Base-by-base conservation (phyloP, 164 flowering plant species). In the Chimonanthus praecox region DNA sequence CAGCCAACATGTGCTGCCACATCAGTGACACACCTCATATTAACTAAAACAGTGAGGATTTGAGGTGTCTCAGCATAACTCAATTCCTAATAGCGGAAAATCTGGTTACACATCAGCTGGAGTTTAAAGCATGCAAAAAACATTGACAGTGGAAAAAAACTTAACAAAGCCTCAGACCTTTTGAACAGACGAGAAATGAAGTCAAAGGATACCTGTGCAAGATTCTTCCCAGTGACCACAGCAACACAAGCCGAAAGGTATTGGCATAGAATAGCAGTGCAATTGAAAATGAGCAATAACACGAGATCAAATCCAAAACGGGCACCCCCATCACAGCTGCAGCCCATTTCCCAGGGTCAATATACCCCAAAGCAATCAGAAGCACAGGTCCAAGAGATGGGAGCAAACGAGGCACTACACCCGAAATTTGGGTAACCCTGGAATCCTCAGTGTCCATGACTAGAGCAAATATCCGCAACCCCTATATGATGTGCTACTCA, bases 291-390 rank as follows among this genome's bases (percentile, higher is more conserved):
- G 68, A 94, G 82, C 76, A 82, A 77, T 33, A 80, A 78, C 43
- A 83, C 78, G 67, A 94, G 83, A 83, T 94, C 98, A 78, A 61
- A 58, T 73, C 98, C 98, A 84, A 92, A 89, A 70, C 85, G 92
- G 44, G 97, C 86, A 69, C 99, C 99, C n/a, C 91, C 96, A 71
- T 96, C 98, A 92, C 82, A 72, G 81, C 80, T 69, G 97, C 88
- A 71, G 89, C 96, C 98, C 97, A 96, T 84, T 96, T 96, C 79
- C 99, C 99, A 67, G 94, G 97, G 73, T 96, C 99, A 73, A 96
- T 82, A 82, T 92, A 96, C 78, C 92, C 87, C 76, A 90, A 75
- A 43, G 96, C 84, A 72, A 92, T 77, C 72, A 91, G 80, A 74
- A 96, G 83, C 58, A 79, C 80, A 7, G 99, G 98, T 49, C 82